Base-by-base conservation (phyloP, 2,329 filamentous ascomycete species). In the Dothidotthia symphoricarpi region DNA sequence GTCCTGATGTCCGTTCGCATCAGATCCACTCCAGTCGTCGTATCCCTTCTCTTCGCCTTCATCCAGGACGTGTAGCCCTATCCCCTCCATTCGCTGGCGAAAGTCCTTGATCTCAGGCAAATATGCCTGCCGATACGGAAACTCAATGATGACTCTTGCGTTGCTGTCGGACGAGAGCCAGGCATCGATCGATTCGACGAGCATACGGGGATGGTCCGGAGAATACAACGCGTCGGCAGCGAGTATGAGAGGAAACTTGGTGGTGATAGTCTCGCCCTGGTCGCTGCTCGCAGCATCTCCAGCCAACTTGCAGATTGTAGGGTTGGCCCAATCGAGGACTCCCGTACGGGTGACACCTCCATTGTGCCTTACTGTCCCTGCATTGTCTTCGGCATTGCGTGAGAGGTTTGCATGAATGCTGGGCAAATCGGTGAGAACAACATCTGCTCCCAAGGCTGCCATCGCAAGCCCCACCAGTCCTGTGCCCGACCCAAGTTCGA, bases 401-500 rank as follows among this genome's bases (percentile, higher is more conserved):
- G 75, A 68, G 4, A 97, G 75, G 49, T 97, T 97, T 0, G 82
- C 74, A 31, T 91, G 76, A 53, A 97, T 96, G n/a, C 77, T 77
- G 0, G 86, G 84, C 17, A 97, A 71, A 61, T 97, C 93, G 24
- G 87, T 95, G 35, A 96, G 73, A 8, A 85, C 70, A 4, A 95
- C 84, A 13, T 77, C 69, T 1, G 77, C 75, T 28, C 73, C 71
- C 72, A 86, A 85, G 16, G 88, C 72, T 6, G 89, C 88, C 16
- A 90, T 88, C 1, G 90, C 85, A 28, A 97, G 73, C 0, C 93
- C 93, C 8, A 95, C 78, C n/a, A 98, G 76, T 0, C 91, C 91
- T 0, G 91, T 97, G 0, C 93, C 91, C 0, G 91, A 83, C 3
- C 91, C 93, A 2, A 97, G 76, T 62, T 97, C 91, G 7, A 97